These are phyloP conservation scores for Planoprotostelium fungivorum DNA, from an alignment of 78 protist genomes.

Conservation along the genomic window DNA sequence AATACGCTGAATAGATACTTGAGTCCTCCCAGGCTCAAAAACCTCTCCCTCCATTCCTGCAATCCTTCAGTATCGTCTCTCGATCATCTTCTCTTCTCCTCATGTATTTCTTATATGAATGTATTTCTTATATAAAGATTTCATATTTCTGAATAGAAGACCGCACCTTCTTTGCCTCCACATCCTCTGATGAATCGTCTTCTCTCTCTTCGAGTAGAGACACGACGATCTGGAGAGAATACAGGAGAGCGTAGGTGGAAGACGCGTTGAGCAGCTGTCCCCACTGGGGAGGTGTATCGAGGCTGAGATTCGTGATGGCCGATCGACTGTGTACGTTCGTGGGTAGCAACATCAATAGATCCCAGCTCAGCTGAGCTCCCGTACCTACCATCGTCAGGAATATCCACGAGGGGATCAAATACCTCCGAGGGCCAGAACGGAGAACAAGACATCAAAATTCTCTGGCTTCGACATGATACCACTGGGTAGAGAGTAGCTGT, in stretches of 20 bases:
- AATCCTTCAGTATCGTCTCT: not conserved
- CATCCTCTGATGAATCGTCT: not conserved
- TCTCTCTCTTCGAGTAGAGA: not conserved
- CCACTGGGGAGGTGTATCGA: conserved; percentile 13
- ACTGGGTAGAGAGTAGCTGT: not conserved
- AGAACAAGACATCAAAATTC: not conserved
- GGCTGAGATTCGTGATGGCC: conserved; percentile 3
- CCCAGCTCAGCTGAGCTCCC: conserved; percentile 46
- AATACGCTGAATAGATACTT: conserved; percentile 17
- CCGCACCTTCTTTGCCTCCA: not conserved
- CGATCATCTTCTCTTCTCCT: too few species aligned
- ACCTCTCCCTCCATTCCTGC: conserved; percentile 22
- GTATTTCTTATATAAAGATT: too few species aligned
- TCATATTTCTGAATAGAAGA: not conserved
- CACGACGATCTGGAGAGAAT: conserved; percentile 33
- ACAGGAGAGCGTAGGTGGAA: conserved; percentile 20
- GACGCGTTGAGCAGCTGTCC: conserved; percentile 22
- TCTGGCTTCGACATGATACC: not conserved
- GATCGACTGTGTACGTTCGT: conserved; percentile 13
- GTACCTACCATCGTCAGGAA: not conserved
- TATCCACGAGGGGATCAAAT: not conserved
- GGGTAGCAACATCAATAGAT: conserved; percentile 46
- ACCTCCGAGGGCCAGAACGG: not conserved
- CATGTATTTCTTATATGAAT: too few species aligned
- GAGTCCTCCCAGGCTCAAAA: conserved; percentile 18